phyloP scores from a whole-genome alignment of 345 rosid species.

The Noccaea bulbosa region DNA sequence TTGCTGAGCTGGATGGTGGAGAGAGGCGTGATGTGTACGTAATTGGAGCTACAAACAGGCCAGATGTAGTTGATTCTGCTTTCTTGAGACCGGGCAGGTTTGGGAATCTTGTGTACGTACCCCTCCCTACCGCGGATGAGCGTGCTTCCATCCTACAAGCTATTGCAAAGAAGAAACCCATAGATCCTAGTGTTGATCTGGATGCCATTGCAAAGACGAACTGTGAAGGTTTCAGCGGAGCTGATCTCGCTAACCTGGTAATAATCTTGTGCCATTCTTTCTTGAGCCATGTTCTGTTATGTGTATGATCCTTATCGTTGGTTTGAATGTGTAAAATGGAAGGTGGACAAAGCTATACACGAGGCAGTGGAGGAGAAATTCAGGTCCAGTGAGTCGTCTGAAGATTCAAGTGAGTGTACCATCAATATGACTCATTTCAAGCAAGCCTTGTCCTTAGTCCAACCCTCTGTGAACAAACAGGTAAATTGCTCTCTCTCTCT shows the following conservation, averaged over 20 bases:
- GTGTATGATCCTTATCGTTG: slow-evolving; percentile 21
- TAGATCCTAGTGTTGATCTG: slow-evolving; percentile 78
- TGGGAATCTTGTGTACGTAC: slow-evolving; percentile 82
- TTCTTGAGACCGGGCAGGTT: slow-evolving; percentile 91
- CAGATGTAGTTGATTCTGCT: slow-evolving; percentile 86
- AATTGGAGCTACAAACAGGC: slow-evolving; percentile 97
- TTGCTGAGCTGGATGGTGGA: slow-evolving; percentile 88
- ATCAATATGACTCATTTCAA: slow-evolving; percentile 67
- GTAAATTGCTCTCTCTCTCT: too few species aligned
- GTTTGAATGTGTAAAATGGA: slow-evolving; percentile 10
- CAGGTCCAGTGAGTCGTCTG: slow-evolving; percentile 27
- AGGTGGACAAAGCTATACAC: slow-evolving; percentile 78
- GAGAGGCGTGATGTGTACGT: slow-evolving; percentile 76
- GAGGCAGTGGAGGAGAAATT: slow-evolving; percentile 63
- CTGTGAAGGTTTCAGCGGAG: slow-evolving; percentile 85
- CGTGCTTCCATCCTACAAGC: slow-evolving; percentile 83
- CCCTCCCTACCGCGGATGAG: slow-evolving; percentile 76
- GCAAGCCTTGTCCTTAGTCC: slow-evolving; percentile 56
- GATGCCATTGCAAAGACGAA: slow-evolving; percentile 61
- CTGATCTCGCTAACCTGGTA: slow-evolving; percentile 90
- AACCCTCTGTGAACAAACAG: slow-evolving; percentile 67
- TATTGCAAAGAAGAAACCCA: slow-evolving; percentile 69
- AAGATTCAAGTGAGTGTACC: slow-evolving; percentile 40
- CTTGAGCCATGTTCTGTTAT: slow-evolving; percentile 20
- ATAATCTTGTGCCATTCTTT: slow-evolving; percentile 35